Base-by-base conservation (phyloP, 768 basidiomycete genomes). In the Boletellus emodensis region DNA sequence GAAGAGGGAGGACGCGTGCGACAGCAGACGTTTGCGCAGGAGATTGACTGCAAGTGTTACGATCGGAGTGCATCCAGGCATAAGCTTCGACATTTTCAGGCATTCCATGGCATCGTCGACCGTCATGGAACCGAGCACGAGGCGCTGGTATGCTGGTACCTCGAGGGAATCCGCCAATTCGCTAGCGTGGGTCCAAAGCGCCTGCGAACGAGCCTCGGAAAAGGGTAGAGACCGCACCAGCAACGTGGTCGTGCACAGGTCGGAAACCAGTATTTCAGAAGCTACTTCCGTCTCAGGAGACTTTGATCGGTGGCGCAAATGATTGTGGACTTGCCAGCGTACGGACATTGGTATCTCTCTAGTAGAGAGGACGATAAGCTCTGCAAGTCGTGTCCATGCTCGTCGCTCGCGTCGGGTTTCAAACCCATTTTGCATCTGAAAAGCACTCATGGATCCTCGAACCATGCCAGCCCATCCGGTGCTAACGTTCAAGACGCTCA, bases 241-340 rank as follows among this genome's bases (percentile, higher is more conserved):
- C 17, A 88, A 69, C 0, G 85, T 78, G 24, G 84, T 73, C 0
- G 84, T 84, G 5, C 74, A 73, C 18, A 83, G 66, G 46, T 85
- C 78, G 14, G 71, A 69, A 3, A 79, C 67, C 3, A 75, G 67
- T 0, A 72, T 65, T 24, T 69, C 63, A 44, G 71, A 71, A 10
- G 40, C 51, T 26, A 6, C 20, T 33, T 54, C 49, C 33, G n/a
- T 39, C 17, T 40, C 37, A 22, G 36, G 15, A 14, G 55, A 33
- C 2, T 53, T 43, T 5, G 48, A 18, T 11, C 30, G 26, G 35
- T 69, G 70, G 4, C 75, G 72, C 55, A 84, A 73, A 51, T 74
- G 67, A 56, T 77, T 73, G 70, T 80, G 87, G 8, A 80, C 78
- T 55, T 80, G 80, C 33, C 78, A 58, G 34, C 80, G 77, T 8